phyloP scores from a whole-genome alignment of 345 rosid species.

The Melastoma malabathricum region DNA sequence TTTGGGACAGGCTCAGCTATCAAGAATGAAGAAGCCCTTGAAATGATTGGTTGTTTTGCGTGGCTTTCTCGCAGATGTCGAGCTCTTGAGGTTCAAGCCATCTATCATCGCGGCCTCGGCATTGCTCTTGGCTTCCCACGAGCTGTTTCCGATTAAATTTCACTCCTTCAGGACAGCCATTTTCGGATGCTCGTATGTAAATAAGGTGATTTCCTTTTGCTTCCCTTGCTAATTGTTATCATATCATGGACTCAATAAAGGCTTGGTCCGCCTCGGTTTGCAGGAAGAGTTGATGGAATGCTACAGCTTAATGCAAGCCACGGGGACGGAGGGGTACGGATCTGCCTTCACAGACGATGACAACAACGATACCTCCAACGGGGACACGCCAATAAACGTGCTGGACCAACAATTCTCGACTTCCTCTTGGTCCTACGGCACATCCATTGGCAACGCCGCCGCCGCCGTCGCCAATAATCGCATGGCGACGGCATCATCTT shows the following conservation, averaged over 20 bases:
- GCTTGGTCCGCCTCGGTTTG: not conserved
- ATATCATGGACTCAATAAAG: no score
- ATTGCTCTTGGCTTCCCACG: conserved; percentile 44
- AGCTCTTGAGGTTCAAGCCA: conserved; percentile 56
- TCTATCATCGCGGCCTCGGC: conserved; percentile 61
- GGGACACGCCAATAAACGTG: conserved; percentile 38
- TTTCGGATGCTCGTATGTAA: conserved; percentile 38
- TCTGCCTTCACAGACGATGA: conserved; percentile 7
- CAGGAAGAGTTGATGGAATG: conserved; percentile 46
- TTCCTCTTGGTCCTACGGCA: conserved; percentile 9
- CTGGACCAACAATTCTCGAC: conserved; percentile 35
- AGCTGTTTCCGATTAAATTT: conserved; percentile 42
- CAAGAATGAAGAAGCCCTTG: not conserved
- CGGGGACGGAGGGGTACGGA: conserved; percentile 19
- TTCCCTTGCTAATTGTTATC: no score
- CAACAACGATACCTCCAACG: conserved; percentile 17
- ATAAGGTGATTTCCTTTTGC: conserved; percentile 26
- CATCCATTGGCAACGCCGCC: no score
- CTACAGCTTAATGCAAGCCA: conserved; percentile 30
- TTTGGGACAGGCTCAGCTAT: not conserved
- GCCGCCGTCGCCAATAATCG: no score
- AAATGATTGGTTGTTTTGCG: not conserved
- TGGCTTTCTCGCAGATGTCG: conserved; percentile 26
- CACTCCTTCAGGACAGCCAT: conserved; percentile 30
- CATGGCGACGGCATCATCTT: no score